Evolutionary conservation across 1,284 basidiomycete genomes (phyloP), one percentile per base, ranked within the genome.

Genomic region (Microbotryomycetes sp.): DNA sequence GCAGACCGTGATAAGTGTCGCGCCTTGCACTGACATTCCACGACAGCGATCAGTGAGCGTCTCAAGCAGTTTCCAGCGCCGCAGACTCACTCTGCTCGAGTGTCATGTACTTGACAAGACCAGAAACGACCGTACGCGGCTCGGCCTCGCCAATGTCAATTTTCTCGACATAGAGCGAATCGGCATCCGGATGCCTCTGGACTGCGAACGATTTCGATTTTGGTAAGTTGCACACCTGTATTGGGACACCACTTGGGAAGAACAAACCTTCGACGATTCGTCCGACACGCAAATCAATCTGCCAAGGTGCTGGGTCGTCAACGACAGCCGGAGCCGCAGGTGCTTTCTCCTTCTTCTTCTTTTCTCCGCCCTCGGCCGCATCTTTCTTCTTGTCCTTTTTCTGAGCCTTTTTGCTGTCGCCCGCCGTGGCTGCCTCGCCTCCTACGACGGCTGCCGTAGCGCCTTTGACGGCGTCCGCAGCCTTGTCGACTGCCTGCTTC

Each of bases 91-190:
- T 63, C 69, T 92, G 79, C 71, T 96, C 93, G 71, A 94, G 91
- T 13, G 89, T 88, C 74, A 96, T 89, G 75, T 94, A 92, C 75
- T 96, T 84, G 63, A 97, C 92, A 30, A 97, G 82, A 49, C 93
- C 93, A 30, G 91, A 96, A 54, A 96, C 89, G 21, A 97, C 90
- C 1, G 91, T 96, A 59, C 92, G 81, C 26, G 92, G 92, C 41
- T 91, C 91, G 1, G 85, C 85, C 75, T 94, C 91, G 59, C 91
- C 93, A 59, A 97, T 79, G 76, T 97, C 91, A 67, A 97, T 93
- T 87, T 91, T 85, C 87, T 91, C 69, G 51, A 65, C 63, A 48
- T 72, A 70, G 15, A 69, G 53, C 46, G 66, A 62, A 55, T 70
- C 66, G 41, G 68, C 69, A 72, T 97, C 93, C 5, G 93, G 92